Conservation (phyloP, 495 filamentous ascomycete genomes). For the Platismatia glauca region DNA sequence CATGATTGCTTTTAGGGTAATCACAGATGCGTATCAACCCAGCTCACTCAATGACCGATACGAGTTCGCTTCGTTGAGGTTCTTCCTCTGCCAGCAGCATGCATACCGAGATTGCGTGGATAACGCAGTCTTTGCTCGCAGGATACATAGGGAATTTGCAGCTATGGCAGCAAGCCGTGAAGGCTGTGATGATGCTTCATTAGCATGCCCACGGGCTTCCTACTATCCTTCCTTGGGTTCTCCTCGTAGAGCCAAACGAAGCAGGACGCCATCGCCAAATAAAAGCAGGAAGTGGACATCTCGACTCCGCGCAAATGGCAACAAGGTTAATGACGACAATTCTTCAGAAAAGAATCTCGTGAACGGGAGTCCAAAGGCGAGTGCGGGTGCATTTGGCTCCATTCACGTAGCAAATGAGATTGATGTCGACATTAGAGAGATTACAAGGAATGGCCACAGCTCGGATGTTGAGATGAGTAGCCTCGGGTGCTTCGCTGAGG, state of each 20-base stretch:
- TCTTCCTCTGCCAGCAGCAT: conserved; percentile 51
- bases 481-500: conserved; percentile 8
- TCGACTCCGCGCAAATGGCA: conserved; percentile 7
- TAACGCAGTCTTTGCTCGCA: conserved; percentile 42
- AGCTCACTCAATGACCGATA: conserved; percentile 33
- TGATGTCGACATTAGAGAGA: conserved; percentile 39
- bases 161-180: conserved; percentile 11
- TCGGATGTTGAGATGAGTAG: conserved; percentile 7
- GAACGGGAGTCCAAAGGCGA: conserved; percentile 14
- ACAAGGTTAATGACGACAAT: conserved; percentile 26
- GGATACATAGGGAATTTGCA: conserved; percentile 41
- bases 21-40: conserved; percentile 43
- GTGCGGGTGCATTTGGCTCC: conserved; percentile 29
- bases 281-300: not conserved
- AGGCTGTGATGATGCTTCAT: conserved; percentile 28
- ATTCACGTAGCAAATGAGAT: conserved; percentile 49
- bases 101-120: conserved; percentile 42
- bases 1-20: conserved; percentile 48
- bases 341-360: conserved; percentile 23
- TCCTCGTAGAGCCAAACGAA: not conserved
- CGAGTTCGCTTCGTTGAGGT: conserved; percentile 43
- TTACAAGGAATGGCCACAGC: not conserved
- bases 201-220: conserved; percentile 29
- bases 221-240: conserved; percentile 26
- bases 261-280: conserved; percentile 30